phyloP scores from a whole-genome alignment of 495 filamentous ascomycete species.

The Penicillium goetzii region DNA sequence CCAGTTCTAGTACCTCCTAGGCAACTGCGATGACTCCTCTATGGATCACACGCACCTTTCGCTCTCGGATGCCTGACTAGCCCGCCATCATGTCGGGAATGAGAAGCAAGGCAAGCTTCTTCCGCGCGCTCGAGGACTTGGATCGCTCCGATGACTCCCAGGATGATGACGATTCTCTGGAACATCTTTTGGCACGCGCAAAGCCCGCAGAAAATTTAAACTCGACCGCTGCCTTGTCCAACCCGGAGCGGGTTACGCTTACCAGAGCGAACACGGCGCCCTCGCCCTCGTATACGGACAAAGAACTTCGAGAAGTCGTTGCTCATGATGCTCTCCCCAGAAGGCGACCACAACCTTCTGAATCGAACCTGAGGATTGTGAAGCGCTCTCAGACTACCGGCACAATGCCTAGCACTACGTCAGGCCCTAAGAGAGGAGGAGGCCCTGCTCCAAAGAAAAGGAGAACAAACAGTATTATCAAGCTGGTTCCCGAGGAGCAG shows the following conservation, averaged over 20 bases:
- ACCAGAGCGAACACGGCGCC: conserved; percentile 25
- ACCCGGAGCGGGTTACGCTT: conserved; percentile 5
- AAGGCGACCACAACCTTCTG: neutral
- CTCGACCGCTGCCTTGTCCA: neutral
- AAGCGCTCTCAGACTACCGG: conserved; percentile 22
- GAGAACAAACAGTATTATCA: conserved; percentile 32
- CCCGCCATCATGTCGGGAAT: conserved; percentile 24
- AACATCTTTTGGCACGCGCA: conserved; percentile 11
- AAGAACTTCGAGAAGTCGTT: neutral
- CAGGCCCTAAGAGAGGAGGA: conserved; percentile 9
- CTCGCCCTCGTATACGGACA: conserved; percentile 11
- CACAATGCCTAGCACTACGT: conserved; percentile 23
- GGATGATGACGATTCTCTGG: conserved; percentile 21
- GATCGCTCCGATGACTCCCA: conserved; percentile 44
- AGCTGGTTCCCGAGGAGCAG: conserved; percentile 57
- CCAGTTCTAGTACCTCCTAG: neutral
- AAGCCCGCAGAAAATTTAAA: conserved; percentile 6
- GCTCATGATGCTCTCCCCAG: neutral
- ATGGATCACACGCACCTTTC: conserved; percentile 4
- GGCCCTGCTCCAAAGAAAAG: conserved; percentile 32
- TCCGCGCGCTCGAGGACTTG: conserved; percentile 50
- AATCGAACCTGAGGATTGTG: conserved; percentile 10
- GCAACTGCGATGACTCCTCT: conserved; percentile 21
- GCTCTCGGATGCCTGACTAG: conserved; percentile 25
- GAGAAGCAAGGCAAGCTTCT: conserved; percentile 48